Evolutionary conservation across 1,284 basidiomycete genomes (phyloP).

Genomic region (Schizophyllum amplum): DNA sequence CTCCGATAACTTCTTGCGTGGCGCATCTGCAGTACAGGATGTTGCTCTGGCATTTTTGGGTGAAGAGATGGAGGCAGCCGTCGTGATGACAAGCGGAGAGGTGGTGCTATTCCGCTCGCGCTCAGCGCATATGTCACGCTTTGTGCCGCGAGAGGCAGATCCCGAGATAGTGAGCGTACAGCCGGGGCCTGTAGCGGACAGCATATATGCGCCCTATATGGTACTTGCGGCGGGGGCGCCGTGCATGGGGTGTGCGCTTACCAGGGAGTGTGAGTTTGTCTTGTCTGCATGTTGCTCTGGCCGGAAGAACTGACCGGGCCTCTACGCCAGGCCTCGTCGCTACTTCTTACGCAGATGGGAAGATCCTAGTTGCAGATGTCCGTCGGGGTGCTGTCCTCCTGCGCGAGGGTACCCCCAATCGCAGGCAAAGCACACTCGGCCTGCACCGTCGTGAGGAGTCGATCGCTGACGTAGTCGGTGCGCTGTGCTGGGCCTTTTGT

Average conservation of each 20-base stretch:
- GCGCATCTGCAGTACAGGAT: not conserved
- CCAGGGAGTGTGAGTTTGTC: constrained; percentile 53
- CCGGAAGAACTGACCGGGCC: not conserved
- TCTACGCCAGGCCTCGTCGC: constrained; percentile 73
- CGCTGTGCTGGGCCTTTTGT: constrained; percentile 62
- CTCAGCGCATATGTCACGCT: not conserved
- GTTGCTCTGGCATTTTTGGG: not conserved
- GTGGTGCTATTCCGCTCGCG: not conserved
- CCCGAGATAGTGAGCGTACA: not conserved
- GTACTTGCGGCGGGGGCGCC: constrained; percentile 43
- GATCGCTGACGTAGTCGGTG: constrained; percentile 28
- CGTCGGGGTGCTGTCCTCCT: constrained; percentile 24
- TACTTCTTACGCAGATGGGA: constrained; percentile 52
- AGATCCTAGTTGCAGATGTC: constrained; percentile 61
- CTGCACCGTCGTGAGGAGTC: not conserved
- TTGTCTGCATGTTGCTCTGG: constrained; percentile 2
- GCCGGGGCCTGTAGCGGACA: too few relatives aligned
- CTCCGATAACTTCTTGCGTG: constrained; percentile 16
- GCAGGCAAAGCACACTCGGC: constrained; percentile 4
- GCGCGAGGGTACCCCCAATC: constrained; percentile 14
- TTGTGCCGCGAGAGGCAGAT: not conserved
- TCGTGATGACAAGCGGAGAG: not conserved
- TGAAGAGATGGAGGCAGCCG: not conserved
- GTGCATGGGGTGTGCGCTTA: constrained; percentile 49
- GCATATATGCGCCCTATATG: constrained; percentile 48